Conservation (phyloP, 129 eudicot species). For the Flaveria ramosissima region DNA sequence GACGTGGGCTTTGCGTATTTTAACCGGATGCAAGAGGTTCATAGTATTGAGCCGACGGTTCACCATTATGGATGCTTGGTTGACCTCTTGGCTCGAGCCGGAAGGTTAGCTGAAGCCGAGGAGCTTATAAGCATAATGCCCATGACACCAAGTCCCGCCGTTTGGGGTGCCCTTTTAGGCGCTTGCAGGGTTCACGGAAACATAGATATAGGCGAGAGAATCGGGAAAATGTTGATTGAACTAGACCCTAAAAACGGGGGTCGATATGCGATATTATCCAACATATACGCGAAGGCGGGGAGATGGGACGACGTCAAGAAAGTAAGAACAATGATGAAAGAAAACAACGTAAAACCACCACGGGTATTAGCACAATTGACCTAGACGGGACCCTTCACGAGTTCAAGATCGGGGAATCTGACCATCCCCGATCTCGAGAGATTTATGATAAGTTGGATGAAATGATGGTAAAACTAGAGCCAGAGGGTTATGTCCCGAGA, state of each 20-base stretch:
- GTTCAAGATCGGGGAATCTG: conserved; percentile 54
- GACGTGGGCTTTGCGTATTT: conserved; percentile 52
- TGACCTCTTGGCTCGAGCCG: conserved; percentile 56
- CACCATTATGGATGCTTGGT: conserved; percentile 64
- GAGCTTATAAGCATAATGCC: conserved; percentile 52
- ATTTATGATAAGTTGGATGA: conserved; percentile 44
- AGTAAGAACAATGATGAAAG: conserved; percentile 52
- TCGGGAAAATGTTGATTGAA: conserved; percentile 49
- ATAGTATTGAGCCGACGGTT: conserved; percentile 46
- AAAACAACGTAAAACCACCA: conserved; percentile 47
- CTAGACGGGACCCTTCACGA: conserved; percentile 50
- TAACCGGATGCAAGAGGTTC: conserved; percentile 37
- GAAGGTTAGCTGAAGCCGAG: conserved; percentile 54
- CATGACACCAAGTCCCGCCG: conserved; percentile 51
- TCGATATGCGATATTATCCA: conserved; percentile 52
- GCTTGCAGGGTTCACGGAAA: conserved; percentile 60
- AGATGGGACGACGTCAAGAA: conserved; percentile 55
- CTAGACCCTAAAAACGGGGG: conserved; percentile 65
- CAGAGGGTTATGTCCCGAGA: conserved; percentile 46
- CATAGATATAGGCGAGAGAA: conserved; percentile 47
- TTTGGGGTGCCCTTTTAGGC: conserved; percentile 63
- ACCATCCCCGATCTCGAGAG: conserved; percentile 51
- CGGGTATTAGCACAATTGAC: conserved; percentile 54
- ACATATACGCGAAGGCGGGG: conserved; percentile 68
- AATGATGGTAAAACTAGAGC: conserved; percentile 37